phyloP scores from a whole-genome alignment of 2,329 filamentous ascomycete species.

The Rutstroemia sydowiana region DNA sequence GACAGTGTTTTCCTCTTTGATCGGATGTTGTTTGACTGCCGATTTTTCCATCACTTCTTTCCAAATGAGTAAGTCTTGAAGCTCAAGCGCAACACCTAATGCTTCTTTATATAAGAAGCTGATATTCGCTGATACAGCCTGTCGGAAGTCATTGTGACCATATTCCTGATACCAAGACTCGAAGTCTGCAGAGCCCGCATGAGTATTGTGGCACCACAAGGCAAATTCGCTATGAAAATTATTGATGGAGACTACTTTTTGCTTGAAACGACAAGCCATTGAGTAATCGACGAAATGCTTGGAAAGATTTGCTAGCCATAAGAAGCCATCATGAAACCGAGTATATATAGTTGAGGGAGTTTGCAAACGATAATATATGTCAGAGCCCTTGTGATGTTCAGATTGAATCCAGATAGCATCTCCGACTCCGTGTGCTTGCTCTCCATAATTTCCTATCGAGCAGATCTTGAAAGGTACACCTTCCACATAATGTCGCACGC shows the following conservation, averaged over 20 bases:
- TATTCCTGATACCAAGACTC: slow-evolving; percentile 46
- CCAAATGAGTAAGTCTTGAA: slow-evolving; percentile 31
- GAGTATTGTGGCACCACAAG: slow-evolving; percentile 44
- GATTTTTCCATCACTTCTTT: slow-evolving; percentile 28
- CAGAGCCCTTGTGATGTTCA: slow-evolving; percentile 30
- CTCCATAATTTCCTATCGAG: slow-evolving; percentile 60
- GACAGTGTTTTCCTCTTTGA: slow-evolving; percentile 41
- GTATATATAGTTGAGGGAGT: slow-evolving; percentile 52
- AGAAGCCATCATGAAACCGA: slow-evolving; percentile 54
- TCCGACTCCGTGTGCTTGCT: slow-evolving; percentile 39
- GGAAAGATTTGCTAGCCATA: slow-evolving; percentile 63
- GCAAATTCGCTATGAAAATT: slow-evolving; percentile 53
- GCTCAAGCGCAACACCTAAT: slow-evolving; percentile 32
- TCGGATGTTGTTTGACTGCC: slow-evolving; percentile 26
- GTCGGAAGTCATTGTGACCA: slow-evolving; percentile 55
- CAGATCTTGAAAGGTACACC: slow-evolving; percentile 48
- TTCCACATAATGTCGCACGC: slow-evolving; percentile 41
- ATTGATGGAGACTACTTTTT: slow-evolving; percentile 38
- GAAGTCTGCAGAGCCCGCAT: slow-evolving; percentile 39
- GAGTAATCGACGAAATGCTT: slow-evolving; percentile 66
- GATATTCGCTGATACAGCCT: slow-evolving; percentile 50
- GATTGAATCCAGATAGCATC: slow-evolving; percentile 60
- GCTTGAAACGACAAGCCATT: slow-evolving; percentile 10
- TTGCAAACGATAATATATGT: slow-evolving; percentile 58
- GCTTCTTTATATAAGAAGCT: slow-evolving; percentile 61